Conservation (phyloP, 2,329 filamentous ascomycete genomes). For the Pseudogymnoascus sp. region DNA sequence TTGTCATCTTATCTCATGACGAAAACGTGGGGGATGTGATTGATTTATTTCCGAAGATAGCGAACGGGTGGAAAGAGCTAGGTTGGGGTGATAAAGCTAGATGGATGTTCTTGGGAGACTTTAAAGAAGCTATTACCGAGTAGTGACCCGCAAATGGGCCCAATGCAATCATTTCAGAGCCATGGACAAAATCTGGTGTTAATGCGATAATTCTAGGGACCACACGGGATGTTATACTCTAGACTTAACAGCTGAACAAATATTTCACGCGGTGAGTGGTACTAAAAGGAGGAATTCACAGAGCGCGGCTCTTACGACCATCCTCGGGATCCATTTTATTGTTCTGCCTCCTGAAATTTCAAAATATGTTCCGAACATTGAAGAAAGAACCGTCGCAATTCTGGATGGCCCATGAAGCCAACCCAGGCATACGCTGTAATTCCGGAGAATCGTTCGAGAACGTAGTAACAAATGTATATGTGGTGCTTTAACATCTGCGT, state of each 20-base stretch:
- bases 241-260: neutral
- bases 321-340: neutral
- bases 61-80: constrained; percentile 40
- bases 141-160: neutral
- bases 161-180: neutral
- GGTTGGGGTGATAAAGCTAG: constrained; percentile 38
- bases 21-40: constrained; percentile 35
- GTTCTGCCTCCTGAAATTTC: no score
- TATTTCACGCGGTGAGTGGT: neutral
- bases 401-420: no score
- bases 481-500: no score
- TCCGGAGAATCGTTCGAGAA: no score
- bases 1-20: constrained; percentile 44
- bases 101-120: constrained; percentile 47
- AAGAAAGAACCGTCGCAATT: no score
- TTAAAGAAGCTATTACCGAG: constrained; percentile 34
- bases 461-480: no score
- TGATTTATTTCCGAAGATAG: constrained; percentile 43
- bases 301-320: neutral
- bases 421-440: no score
- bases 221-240: neutral
- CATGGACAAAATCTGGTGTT: neutral
- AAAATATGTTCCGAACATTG: no score
- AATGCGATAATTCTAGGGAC: neutral
- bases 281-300: neutral